Evolutionary conservation across 2,329 filamentous ascomycete genomes (phyloP), one percentile per base, ranked within the genome.

Genomic region (Botrytis tulipae): DNA sequence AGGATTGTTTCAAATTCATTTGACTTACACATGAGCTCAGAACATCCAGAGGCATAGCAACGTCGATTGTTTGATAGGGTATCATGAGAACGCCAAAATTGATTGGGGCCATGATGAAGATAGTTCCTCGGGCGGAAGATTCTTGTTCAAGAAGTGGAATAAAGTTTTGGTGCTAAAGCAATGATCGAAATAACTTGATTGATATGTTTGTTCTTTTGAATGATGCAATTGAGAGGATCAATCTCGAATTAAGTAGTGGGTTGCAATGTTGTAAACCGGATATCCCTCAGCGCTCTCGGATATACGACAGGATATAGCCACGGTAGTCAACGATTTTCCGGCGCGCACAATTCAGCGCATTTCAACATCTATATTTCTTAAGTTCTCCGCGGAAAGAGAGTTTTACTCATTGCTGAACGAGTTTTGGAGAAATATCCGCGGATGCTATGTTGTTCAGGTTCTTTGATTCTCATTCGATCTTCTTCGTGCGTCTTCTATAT

Each of bases 51-150:
- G 79, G 79, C 4, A 78, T 76, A 29, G 76, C 73, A 3, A 76
- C 77, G 51, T 80, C 79, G 35, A 80, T 18, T 20, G 73, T 73
- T 74, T 80, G 79, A 70, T 76, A 80, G 2, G 74, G 76, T 40
- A 80, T 73, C 74, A 77, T 75, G 42, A 80, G 74, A 60, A 79
- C 61, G 25, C 79, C 79, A 68, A 80, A 78, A 46, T 78, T 72
- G 54, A 80, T 71, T 40, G 78, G 74, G 44, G 78, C 74, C 78
- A 79, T 79, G 59, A 22, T 66, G 35, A 59, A 22, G 48, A 42
- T 57, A 7, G 25, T 32, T 32, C 40, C 3, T 6, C 16, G 44
- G 25, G 1, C 16, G 12, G 18, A 10, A 14, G 29, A 44, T 25
- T 51, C 1, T 51, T n/a, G 16, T 42, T 20, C 37, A 57, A 32